Base-by-base conservation (phyloP, 2,329 filamentous ascomycete species). In the Fusarium phyllophilum region DNA sequence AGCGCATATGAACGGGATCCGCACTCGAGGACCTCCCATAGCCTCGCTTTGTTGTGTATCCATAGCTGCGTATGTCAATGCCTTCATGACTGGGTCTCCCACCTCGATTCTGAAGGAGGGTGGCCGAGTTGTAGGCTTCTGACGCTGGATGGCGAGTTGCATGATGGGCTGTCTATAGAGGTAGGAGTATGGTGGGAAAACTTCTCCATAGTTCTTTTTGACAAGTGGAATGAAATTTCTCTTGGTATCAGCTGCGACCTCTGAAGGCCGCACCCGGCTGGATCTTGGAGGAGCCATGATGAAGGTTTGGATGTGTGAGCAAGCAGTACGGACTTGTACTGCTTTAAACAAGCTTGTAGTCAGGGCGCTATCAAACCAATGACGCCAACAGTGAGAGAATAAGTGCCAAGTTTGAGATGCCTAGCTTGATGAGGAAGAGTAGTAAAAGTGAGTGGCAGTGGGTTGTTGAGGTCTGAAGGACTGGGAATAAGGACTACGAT, bases 191-290 rank as follows among this genome's bases (percentile, higher is more conserved):
- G 86, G 86, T 22, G 86, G 86, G 85, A 84, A 93, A 77, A 82
- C 81, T 64, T 85, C 83, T 66, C 83, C 85, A 82, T 88, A 90
- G 78, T 88, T 85, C 41, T 86, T 84, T 77, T 86, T 88, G 76
- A 94, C 89, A 71, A 88, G 84, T 22, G 92, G 92, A 73, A 94
- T 91, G 79, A 91, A 93, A 66, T 87, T 87, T 76, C 86, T 88
- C 82, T 93, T 93, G n/a, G 91, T 92, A 79, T 94, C 92, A 33
- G 90, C 88, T 62, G 92, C 92, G 61, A 94, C 89, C 73, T 94
- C 92, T 45, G 91, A 82, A 38, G 82, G 82, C 77, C 80, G 79
- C 56, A 82, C 79, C 38, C 79, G 78, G 66, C 78, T 78, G 36
- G 80, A 77, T 71, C 75, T 82, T 48, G 79, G 75, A 29, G 82